A percentile compares a stretch with the other conserved stretches of the same genome.
These are phyloP conservation scores for Heritiera fomes DNA, from an alignment of 345 rosid genomes.

Conservation along the genomic window DNA sequence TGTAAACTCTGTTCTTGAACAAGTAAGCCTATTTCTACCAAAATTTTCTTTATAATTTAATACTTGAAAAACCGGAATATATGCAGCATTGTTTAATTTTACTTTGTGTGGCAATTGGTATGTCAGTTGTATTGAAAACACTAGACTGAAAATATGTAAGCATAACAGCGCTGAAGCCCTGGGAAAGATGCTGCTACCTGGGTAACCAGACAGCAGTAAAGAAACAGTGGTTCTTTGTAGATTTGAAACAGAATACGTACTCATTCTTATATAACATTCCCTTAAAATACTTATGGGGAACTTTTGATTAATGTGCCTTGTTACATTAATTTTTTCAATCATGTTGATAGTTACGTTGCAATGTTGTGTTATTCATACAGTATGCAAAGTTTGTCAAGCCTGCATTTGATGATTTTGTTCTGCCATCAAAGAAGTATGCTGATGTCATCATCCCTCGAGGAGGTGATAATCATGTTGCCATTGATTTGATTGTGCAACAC, in stretches of 20 bases:
- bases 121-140: conserved; percentile 1
- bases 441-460: conserved; percentile 96
- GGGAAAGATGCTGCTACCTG: neutral
- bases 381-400: conserved; percentile 98
- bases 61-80: neutral
- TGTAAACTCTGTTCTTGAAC: conserved; percentile 90
- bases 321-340: neutral
- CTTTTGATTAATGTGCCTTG: neutral
- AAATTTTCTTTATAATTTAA: conserved; percentile 17
- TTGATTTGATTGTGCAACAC: conserved; percentile 76
- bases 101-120: neutral
- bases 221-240: neutral
- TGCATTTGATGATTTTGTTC: conserved; percentile 97
- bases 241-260: neutral
- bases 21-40: conserved; percentile 45
- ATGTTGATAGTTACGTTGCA: neutral
- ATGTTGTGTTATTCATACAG: conserved; percentile 34
- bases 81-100: neutral
- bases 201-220: neutral
- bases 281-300: neutral
- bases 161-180: neutral
- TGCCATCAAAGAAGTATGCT: conserved; percentile 93
- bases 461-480: conserved; percentile 94
- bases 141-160: neutral
- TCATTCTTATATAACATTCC: neutral